Base-by-base conservation (phyloP, 2,329 filamentous ascomycete species). In the Alternaria arborescens region DNA sequence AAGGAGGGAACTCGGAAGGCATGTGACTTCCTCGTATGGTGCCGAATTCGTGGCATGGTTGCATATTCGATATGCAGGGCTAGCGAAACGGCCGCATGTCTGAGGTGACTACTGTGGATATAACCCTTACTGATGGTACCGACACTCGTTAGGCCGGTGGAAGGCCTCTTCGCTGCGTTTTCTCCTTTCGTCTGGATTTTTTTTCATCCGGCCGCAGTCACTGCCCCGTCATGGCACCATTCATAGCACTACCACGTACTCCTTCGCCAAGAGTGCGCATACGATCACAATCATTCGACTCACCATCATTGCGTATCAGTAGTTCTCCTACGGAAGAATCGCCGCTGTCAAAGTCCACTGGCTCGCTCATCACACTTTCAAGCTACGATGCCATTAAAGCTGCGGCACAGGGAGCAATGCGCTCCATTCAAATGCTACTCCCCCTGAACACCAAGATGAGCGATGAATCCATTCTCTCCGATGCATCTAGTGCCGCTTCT, bases 211-310 rank as follows among this genome's bases (percentile, higher is more conserved):
- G 8, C 20, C 46, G 32, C 32, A 50, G 46, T 50, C 46, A 50
- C 30, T 41, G 54, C 62, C 51, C 34, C 42, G 66, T 36, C 36
- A 73, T 71, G 70, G 62, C 70, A 50, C 65, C 64, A 18, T 58
- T 63, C 5, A 65, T 70, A 47, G 62, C 63, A 57, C 69, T 72
- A 26, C 74, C 70, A 22, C 66, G 74, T 26, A 78, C 75, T 22
- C 76, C 75, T 8, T 76, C 72, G 32, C 76, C 76, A 24, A 77
- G 74, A 51, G 69, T 77, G 61, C 71, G 73, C 55, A 77, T 78
- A 62, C 73, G 75, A 28, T 75, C 76, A 38, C 72, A 73, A 32
- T 76, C 71, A 8, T 78, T 77, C 65, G 73, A 75, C 62, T 76
- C 75, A 5, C 72, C 75, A n/a, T 71, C 69, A 14, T 72, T 71